Conservation (phyloP, 2,329 filamentous ascomycete genomes). For the Sporothrix humicola region DNA sequence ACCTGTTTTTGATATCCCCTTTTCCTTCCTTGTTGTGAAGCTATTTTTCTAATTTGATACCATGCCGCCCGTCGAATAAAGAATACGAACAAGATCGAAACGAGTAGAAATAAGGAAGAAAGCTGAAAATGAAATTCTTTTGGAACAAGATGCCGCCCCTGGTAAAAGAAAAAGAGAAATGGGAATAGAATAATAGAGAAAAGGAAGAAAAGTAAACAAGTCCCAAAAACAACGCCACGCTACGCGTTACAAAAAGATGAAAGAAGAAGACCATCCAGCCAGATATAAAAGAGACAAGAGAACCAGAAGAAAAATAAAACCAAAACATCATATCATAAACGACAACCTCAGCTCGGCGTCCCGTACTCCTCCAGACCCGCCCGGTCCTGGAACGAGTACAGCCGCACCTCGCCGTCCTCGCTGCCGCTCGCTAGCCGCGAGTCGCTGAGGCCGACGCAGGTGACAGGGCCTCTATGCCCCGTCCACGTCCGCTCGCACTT, state of each 20-base stretch:
- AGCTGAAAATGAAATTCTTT: neutral
- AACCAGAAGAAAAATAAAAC: neutral
- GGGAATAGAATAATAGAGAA: neutral
- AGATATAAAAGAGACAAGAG: neutral
- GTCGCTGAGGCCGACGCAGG: constrained; percentile 90
- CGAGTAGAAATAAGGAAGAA: neutral
- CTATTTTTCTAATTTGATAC: constrained; percentile 14
- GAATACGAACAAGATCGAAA: neutral
- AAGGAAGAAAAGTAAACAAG: neutral
- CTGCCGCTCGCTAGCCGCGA: constrained; percentile 87
- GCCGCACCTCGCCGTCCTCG: constrained; percentile 87
- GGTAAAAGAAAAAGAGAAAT: neutral
- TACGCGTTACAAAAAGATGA: neutral
- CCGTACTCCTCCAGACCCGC: constrained; percentile 54
- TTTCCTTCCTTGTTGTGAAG: constrained; percentile 3
- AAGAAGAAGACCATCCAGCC: neutral
- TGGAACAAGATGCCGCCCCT: constrained; percentile 19
- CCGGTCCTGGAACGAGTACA: constrained; percentile 74
- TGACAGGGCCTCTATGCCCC: constrained; percentile 88
- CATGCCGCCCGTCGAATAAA: neutral
- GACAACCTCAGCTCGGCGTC: constrained; percentile 52
- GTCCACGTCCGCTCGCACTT: constrained; percentile 92
- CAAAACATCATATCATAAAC: constrained; percentile 3
- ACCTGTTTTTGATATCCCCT: neutral
- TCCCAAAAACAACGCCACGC: constrained; percentile 7